phyloP scores from a whole-genome alignment of 2,329 filamentous ascomycete species.

The Hypomyces perniciosus region DNA sequence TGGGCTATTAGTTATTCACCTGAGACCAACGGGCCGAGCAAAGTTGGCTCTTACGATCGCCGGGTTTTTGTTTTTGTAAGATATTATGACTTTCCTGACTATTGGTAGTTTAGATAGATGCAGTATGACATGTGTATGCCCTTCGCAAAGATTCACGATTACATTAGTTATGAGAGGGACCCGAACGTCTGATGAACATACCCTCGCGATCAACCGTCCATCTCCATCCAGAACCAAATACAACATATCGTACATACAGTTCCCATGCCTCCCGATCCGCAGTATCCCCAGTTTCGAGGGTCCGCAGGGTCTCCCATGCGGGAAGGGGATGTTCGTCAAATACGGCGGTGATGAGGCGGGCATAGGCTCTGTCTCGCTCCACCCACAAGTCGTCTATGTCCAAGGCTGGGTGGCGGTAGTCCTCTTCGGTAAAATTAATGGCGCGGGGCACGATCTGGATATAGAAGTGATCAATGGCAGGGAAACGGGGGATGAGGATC shows the following conservation, averaged over 20 bases:
- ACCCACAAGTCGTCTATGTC: conserved; percentile 44
- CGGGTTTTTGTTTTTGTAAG: neutral
- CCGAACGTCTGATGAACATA: conserved; percentile 32
- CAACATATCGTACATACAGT: conserved; percentile 36
- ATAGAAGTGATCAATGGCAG: conserved; percentile 46
- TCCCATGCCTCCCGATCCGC: conserved; percentile 41
- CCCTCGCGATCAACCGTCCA: conserved; percentile 43
- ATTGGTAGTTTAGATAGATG: neutral
- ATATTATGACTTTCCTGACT: neutral
- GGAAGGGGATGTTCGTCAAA: conserved; percentile 23
- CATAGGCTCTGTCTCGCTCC: conserved; percentile 47
- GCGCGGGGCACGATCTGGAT: conserved; percentile 43
- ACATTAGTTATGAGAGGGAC: too few species aligned
- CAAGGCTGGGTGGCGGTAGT: conserved; percentile 35
- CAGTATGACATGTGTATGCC: neutral
- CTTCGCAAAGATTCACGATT: too few species aligned
- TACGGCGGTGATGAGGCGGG: conserved; percentile 37
- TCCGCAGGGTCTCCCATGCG: conserved; percentile 36
- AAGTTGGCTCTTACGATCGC: neutral
- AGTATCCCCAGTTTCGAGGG: conserved; percentile 46
- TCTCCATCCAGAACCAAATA: conserved; percentile 27
- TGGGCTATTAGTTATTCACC: neutral
- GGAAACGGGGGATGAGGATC: conserved; percentile 41
- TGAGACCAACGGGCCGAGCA: too few species aligned
- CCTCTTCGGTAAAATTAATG: conserved; percentile 27